phyloP scores from a whole-genome alignment of 148 eudicot genomes.

The Simmondsia chinensis region DNA sequence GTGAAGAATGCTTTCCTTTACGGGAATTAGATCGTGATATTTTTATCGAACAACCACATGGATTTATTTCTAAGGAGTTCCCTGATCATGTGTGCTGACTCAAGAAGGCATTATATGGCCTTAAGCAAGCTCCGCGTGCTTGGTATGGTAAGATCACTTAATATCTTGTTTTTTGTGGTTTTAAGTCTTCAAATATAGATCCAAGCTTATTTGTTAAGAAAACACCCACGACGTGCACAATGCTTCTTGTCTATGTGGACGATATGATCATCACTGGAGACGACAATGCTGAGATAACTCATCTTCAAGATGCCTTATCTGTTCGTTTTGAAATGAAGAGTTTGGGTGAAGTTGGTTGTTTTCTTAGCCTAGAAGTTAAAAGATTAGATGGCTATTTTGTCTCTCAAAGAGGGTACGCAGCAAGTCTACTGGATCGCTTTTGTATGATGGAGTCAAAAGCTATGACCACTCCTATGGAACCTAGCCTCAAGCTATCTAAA shows the following conservation, averaged over 20 bases:
- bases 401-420: not conserved
- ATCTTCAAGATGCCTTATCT: conserved; percentile 1
- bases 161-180: conserved; percentile 10
- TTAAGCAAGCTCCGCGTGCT: too few relatives aligned
- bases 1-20: not conserved
- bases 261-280: conserved; percentile 5
- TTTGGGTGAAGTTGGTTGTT: conserved; percentile 1
- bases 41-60: too few relatives aligned
- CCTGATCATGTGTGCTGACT: too few relatives aligned
- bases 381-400: too few relatives aligned
- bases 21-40: too few relatives aligned
- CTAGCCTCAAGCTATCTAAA: too few relatives aligned
- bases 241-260: conserved; percentile 7
- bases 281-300: conserved; percentile 5
- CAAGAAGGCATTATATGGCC: too few relatives aligned
- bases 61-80: too few relatives aligned
- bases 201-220: conserved; percentile 6
- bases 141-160: conserved; percentile 12
- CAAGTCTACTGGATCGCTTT: not conserved
- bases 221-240: not conserved
- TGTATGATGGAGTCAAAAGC: conserved; percentile 4
- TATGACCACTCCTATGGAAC: too few relatives aligned
- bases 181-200: conserved; percentile 5
- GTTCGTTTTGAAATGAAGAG: conserved; percentile 10
- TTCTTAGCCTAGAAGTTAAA: conserved; percentile 2